A percentile compares a stretch with the other conserved stretches of the same genome.
Conservation (phyloP, 2,329 filamentous ascomycete species). For the Rhynchosporium graminicola region DNA sequence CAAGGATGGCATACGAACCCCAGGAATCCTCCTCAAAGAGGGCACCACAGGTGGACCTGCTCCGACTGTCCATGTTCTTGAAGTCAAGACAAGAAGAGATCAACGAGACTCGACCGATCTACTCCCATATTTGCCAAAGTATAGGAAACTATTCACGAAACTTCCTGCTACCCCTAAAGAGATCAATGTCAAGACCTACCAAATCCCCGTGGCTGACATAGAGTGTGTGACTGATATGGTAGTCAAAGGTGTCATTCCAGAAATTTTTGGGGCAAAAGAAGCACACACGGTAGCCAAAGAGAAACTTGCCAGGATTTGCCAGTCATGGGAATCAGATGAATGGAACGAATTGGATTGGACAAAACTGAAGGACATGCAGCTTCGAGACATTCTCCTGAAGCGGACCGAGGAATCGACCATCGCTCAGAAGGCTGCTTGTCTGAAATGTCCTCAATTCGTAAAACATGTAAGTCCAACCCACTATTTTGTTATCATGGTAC, state of each 20-base stretch:
- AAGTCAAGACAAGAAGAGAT: constrained; percentile 68
- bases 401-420: constrained; percentile 62
- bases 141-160: constrained; percentile 66
- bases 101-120: constrained; percentile 80
- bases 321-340: constrained; percentile 69
- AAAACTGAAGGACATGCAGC: constrained; percentile 77
- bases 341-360: constrained; percentile 87
- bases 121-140: constrained; percentile 75
- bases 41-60: constrained; percentile 65
- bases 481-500: neutral
- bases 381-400: constrained; percentile 78
- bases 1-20: constrained; percentile 78
- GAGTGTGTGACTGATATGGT: constrained; percentile 79
- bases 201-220: constrained; percentile 74
- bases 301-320: constrained; percentile 67
- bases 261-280: constrained; percentile 57
- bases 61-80: constrained; percentile 75
- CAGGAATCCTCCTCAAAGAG: constrained; percentile 77
- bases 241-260: constrained; percentile 59
- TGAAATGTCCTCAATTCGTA: constrained; percentile 74
- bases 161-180: constrained; percentile 67
- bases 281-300: constrained; percentile 58
- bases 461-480: constrained; percentile 69
- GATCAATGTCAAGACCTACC: constrained; percentile 66
- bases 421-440: constrained; percentile 65